Evolutionary conservation across 345 rosid species (phyloP).

Genomic region (Mallotus nudiflorus): DNA sequence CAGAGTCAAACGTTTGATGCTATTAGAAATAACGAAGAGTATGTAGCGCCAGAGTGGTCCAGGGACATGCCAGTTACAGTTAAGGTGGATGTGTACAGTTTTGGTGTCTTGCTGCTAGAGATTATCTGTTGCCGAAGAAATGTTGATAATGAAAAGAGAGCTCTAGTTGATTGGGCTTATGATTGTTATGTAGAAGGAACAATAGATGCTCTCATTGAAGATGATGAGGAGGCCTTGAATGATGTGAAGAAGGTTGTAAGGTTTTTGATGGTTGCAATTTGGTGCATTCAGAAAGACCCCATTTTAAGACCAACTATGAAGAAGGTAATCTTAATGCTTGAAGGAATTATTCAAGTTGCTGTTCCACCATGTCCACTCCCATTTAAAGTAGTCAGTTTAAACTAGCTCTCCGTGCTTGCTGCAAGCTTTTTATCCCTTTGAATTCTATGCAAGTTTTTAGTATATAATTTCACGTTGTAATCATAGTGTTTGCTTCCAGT

Average conservation of each 20-base stretch:
- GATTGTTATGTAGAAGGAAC: not conserved
- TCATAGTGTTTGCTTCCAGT: too few relatives aligned
- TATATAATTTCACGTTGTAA: not conserved
- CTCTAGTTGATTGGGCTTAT: slow-evolving; percentile 20
- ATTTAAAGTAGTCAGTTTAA: not conserved
- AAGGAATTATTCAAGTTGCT: not conserved
- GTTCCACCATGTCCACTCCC: slow-evolving; percentile 18
- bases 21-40: slow-evolving; percentile 19
- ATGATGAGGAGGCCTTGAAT: not conserved
- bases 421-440: not conserved
- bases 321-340: slow-evolving; percentile 15
- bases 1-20: not conserved
- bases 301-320: slow-evolving; percentile 14
- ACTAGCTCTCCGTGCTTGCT: not conserved
- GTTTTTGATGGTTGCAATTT: slow-evolving; percentile 10
- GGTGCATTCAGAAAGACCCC: slow-evolving; percentile 28
- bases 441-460: not conserved
- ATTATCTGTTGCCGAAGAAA: slow-evolving; percentile 15
- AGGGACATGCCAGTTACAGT: not conserved
- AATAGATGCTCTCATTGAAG: not conserved
- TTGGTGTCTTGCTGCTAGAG: slow-evolving; percentile 17
- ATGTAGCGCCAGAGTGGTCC: slow-evolving; percentile 22
- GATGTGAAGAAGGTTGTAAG: not conserved
- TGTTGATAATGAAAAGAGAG: not conserved
- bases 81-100: slow-evolving; percentile 19